Conservation (phyloP, 495 filamentous ascomycete genomes). For the Aspergillus biplanus region DNA sequence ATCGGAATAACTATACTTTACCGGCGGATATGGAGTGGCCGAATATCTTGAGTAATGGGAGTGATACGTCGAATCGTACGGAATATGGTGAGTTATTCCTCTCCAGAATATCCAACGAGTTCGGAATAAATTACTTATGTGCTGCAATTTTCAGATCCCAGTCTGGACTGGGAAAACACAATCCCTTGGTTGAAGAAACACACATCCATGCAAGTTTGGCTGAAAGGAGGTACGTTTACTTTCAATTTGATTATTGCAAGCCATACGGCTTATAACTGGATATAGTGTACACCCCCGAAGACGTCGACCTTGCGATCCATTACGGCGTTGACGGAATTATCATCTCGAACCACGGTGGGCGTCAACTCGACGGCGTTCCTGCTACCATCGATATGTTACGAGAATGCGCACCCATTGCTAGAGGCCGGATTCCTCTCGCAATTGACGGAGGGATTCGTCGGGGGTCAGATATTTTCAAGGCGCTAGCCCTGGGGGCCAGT, state of each 20-base stretch:
- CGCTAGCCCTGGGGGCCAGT: conserved; percentile 83
- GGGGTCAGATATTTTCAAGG: conserved; percentile 93
- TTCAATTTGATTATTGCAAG: not conserved
- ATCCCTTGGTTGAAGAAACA: conserved; percentile 85
- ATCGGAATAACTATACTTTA: conserved; percentile 46
- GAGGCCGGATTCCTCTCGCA: conserved; percentile 78
- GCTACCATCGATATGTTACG: conserved; percentile 84
- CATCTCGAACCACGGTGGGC: conserved; percentile 41
- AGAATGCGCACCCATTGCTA: conserved; percentile 83
- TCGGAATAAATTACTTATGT: not conserved
- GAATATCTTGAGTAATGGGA: conserved; percentile 37
- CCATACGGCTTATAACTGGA: not conserved
- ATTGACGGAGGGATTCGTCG: conserved; percentile 87
- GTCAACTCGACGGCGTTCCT: conserved; percentile 59
- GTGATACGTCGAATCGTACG: conserved; percentile 33
- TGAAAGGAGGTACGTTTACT: conserved; percentile 70
- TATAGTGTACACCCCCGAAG: conserved; percentile 62
- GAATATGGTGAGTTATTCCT: conserved; percentile 32
- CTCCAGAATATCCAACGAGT: not conserved
- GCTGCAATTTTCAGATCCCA: conserved; percentile 63
- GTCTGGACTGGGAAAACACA: conserved; percentile 76
- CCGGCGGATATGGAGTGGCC: conserved; percentile 41
- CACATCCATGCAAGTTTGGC: conserved; percentile 88
- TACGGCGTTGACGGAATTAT: conserved; percentile 59
- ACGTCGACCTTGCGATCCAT: conserved; percentile 54